These are phyloP conservation scores for Tulasnella sp. DNA, from an alignment of 768 basidiomycete genomes.

Conservation along the genomic window DNA sequence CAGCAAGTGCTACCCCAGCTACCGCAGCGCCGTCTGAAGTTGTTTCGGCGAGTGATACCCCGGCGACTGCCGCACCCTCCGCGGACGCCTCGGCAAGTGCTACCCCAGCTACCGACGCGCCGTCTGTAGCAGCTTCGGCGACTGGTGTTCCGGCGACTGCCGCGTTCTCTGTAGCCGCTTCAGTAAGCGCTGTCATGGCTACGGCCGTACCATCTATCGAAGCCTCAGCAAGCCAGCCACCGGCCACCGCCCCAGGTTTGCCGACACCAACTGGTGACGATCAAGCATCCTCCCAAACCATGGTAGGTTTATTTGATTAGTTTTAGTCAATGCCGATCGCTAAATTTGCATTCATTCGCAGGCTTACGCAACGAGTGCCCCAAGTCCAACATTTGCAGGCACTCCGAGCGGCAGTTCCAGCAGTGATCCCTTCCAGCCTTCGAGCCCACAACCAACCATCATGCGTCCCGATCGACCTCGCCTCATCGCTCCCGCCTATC, in stretches of 20 bases:
- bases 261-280: not conserved
- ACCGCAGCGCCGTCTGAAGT: not conserved
- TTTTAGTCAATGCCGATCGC: not conserved
- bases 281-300: not conserved
- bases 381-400: too few relatives aligned
- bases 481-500: slow-evolving; percentile 41
- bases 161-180: not conserved
- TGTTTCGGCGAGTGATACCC: not conserved
- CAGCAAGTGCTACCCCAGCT: not conserved
- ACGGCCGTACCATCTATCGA: not conserved
- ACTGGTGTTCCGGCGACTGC: not conserved
- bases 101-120: not conserved
- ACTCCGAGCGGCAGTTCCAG: too few relatives aligned
- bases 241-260: too few relatives aligned
- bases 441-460: slow-evolving; percentile 25
- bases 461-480: slow-evolving; percentile 40
- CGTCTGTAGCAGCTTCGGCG: too few relatives aligned
- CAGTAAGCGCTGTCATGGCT: not conserved
- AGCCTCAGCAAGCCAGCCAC: not conserved
- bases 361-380: not conserved
- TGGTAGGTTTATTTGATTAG: not conserved
- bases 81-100: not conserved
- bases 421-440: not conserved
- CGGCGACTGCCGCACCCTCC: not conserved
- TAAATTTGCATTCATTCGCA: not conserved